Conservation (phyloP, 306 rosid species). For the Trichosanthes cucumerina region DNA sequence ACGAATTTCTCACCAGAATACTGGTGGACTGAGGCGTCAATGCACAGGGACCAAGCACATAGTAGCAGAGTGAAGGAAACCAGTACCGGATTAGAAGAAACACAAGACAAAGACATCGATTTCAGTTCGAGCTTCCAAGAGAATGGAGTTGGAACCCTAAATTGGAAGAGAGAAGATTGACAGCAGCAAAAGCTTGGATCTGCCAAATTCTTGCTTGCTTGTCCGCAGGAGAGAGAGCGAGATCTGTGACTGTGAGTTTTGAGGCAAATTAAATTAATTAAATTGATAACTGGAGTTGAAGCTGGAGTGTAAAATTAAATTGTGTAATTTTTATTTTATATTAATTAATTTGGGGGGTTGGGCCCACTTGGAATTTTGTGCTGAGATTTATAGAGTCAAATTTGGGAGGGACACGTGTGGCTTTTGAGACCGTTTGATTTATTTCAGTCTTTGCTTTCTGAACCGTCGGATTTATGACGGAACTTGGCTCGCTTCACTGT, state of each 20-base stretch:
- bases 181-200: conserved; percentile 13
- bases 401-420: not conserved
- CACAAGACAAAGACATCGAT: conserved; percentile 25
- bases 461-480: not conserved
- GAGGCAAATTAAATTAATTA: not conserved
- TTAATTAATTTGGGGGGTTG: not conserved
- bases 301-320: not conserved
- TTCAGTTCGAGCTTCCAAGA: not conserved
- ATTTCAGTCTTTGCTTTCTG: not conserved
- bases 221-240: not conserved
- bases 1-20: conserved; percentile 50
- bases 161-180: not conserved
- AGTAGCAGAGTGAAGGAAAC: conserved; percentile 24
- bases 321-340: too few relatives aligned
- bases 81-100: conserved; percentile 12
- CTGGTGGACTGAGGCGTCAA: conserved; percentile 73
- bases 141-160: conserved; percentile 1
- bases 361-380: not conserved
- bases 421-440: not conserved
- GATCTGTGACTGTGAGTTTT: not conserved
- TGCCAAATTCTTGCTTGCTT: not conserved
- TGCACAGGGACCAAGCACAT: conserved; percentile 16
- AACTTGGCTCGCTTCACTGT: not conserved
- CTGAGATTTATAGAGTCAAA: too few relatives aligned
- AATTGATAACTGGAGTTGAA: not conserved